phyloP scores from a whole-genome alignment of 495 filamentous ascomycete genomes.

The Bombardia bombarda region DNA sequence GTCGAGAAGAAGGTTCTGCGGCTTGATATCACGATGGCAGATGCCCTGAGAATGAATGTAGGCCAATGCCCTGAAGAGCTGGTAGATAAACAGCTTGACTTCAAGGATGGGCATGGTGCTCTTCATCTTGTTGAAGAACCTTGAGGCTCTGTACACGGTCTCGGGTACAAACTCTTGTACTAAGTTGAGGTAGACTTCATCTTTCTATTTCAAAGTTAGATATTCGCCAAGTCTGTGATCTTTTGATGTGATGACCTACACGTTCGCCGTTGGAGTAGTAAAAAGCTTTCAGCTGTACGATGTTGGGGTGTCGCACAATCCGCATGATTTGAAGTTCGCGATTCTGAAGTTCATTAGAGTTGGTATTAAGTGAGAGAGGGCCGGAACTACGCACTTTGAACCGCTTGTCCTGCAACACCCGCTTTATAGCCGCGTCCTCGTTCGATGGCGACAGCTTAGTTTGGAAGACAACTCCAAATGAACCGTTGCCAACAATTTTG shows the following conservation, averaged over 20 bases:
- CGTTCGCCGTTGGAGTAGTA: slow-evolving; percentile 99
- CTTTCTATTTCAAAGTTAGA: slow-evolving; percentile 56
- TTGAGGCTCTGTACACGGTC: slow-evolving; percentile 95
- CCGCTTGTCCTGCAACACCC: slow-evolving; percentile 95
- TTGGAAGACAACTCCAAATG: slow-evolving; percentile 97
- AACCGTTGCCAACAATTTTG: slow-evolving; percentile 99
- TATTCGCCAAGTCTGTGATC: no score
- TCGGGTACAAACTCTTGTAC: slow-evolving; percentile 98
- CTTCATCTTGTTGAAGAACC: slow-evolving; percentile 99
- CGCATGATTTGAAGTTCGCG: slow-evolving; percentile 99
- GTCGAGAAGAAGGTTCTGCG: slow-evolving; percentile 92
- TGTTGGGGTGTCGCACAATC: slow-evolving; percentile 96
- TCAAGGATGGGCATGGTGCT: slow-evolving; percentile 98
- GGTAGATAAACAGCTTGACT: slow-evolving; percentile 99
- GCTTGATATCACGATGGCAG: slow-evolving; percentile 98
- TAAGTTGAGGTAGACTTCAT: slow-evolving; percentile 98
- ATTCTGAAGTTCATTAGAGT: slow-evolving; percentile 56
- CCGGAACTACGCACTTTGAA: slow-evolving; percentile 67
- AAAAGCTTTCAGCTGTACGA: slow-evolving; percentile 97
- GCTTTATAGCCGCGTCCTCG: slow-evolving; percentile 97
- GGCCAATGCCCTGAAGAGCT: slow-evolving; percentile 94
- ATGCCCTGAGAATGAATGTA: slow-evolving; percentile 99
- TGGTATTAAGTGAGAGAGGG: background rate
- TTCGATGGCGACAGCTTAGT: slow-evolving; percentile 95
- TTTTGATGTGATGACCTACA: slow-evolving; percentile 45